Evolutionary conservation across 352 stramenopile species (phyloP).

Genomic region (Phytophthora agathidicida): DNA sequence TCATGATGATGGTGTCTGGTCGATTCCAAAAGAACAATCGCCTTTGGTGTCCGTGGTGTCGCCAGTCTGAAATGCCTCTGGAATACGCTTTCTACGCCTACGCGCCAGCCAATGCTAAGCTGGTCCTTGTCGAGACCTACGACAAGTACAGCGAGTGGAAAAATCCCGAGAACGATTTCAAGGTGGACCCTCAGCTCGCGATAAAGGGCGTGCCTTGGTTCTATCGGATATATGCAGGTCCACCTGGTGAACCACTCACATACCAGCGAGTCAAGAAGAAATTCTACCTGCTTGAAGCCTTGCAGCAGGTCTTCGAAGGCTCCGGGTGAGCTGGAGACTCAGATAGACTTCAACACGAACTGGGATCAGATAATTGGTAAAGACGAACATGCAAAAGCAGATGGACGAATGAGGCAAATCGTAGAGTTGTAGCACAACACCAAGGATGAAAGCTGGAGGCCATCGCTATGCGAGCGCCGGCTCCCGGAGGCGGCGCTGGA

Average conservation of each 20-base stretch:
- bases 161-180: constrained; percentile 75
- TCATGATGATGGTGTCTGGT: constrained; percentile 76
- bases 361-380: constrained; percentile 25
- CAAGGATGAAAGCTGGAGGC: constrained; percentile 21
- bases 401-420: constrained; percentile 18
- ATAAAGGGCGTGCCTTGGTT: constrained; percentile 73
- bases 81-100: constrained; percentile 76
- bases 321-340: constrained; percentile 7
- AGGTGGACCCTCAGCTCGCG: constrained; percentile 51
- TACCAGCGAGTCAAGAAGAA: constrained; percentile 45
- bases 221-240: constrained; percentile 48
- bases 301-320: constrained; percentile 34
- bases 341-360: constrained; percentile 2
- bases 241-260: constrained; percentile 28
- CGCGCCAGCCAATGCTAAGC: constrained; percentile 50
- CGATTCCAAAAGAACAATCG: constrained; percentile 67
- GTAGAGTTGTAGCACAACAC: constrained; percentile 4
- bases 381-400: constrained; percentile 13
- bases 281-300: constrained; percentile 40
- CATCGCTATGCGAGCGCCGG: constrained; percentile 8
- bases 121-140: constrained; percentile 62
- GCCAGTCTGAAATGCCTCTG: constrained; percentile 63
- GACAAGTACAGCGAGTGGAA: constrained; percentile 74
- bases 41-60: constrained; percentile 79
- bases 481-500: constrained; percentile 22